phyloP scores from a whole-genome alignment of 2,329 filamentous ascomycete genomes.

The Diplodia sapinea region DNA sequence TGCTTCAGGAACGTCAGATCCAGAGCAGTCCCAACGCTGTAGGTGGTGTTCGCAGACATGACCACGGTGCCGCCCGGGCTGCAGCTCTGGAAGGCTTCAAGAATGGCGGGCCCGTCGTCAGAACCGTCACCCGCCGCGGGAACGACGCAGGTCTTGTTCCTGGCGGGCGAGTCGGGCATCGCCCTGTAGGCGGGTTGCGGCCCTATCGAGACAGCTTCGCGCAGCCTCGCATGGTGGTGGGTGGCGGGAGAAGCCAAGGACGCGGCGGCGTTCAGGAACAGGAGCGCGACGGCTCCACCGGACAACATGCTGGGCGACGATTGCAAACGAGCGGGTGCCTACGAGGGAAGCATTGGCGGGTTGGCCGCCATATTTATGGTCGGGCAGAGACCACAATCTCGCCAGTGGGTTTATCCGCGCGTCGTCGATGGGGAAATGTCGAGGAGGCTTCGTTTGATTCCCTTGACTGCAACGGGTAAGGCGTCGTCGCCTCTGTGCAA shows the following conservation, averaged over 20 bases:
- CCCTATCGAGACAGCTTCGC: conserved; percentile 43
- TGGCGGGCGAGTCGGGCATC: conserved; percentile 43
- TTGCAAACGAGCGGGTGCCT: neutral
- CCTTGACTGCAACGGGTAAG: conserved; percentile 18
- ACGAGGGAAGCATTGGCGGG: neutral
- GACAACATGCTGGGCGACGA: conserved; percentile 20
- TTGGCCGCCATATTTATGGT: neutral
- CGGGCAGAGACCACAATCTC: conserved; percentile 7
- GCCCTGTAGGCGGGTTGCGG: conserved; percentile 46
- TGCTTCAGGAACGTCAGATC: conserved; percentile 69
- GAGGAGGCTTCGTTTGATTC: too few relatives aligned
- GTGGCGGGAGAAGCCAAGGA: neutral
- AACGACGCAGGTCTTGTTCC: conserved; percentile 49
- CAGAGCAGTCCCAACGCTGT: conserved; percentile 68
- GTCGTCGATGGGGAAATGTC: neutral
- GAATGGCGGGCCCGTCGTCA: conserved; percentile 60
- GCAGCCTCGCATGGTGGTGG: conserved; percentile 24
- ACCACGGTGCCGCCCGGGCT: conserved; percentile 69
- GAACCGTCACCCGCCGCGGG: conserved; percentile 47
- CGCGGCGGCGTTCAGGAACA: conserved; percentile 25
- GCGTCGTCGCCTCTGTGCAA: conserved; percentile 8
- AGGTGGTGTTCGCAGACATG: conserved; percentile 61
- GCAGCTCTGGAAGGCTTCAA: conserved; percentile 63
- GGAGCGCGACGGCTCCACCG: conserved; percentile 17
- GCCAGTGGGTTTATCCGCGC: conserved; percentile 23